phyloP scores from a whole-genome alignment of 2,329 filamentous ascomycete species.

The Dothideomycetes sp. region DNA sequence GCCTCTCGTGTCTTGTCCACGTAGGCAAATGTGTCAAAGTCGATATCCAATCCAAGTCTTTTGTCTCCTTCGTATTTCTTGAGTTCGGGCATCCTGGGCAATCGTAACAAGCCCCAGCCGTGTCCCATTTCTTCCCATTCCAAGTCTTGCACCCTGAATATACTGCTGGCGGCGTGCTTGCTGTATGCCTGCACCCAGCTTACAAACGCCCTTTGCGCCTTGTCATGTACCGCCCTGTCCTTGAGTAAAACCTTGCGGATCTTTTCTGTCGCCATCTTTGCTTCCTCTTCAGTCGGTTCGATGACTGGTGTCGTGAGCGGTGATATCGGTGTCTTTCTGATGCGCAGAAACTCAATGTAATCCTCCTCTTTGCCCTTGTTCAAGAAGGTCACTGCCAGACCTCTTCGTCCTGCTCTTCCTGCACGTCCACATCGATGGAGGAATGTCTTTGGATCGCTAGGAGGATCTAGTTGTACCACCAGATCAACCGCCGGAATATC shows the following conservation, averaged over 20 bases:
- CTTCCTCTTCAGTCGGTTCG: conserved; percentile 47
- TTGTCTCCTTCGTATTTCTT: conserved; percentile 38
- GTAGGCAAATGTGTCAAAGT: conserved; percentile 34
- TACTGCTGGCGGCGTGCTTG: conserved; percentile 83
- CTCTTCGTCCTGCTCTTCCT: conserved; percentile 57
- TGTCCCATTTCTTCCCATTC: conserved; percentile 76
- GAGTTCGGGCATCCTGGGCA: conserved; percentile 88
- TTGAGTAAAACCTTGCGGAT: conserved; percentile 52
- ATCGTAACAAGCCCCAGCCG: conserved; percentile 75
- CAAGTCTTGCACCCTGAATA: conserved; percentile 73
- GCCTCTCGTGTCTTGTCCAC: conserved; percentile 38
- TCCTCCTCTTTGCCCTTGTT: conserved; percentile 80
- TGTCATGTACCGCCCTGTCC: conserved; percentile 68
- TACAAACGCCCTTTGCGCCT: conserved; percentile 84
- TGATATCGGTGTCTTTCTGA: conserved; percentile 75
- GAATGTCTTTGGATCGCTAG: conserved; percentile 78
- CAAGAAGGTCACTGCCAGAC: conserved; percentile 76
- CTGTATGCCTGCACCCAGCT: conserved; percentile 87
- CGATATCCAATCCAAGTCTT: conserved; percentile 29
- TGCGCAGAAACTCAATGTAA: conserved; percentile 76
- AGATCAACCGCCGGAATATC: conserved; percentile 89
- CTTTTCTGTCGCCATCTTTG: conserved; percentile 44
- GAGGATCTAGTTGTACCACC: conserved; percentile 79
- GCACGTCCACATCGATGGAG: conserved; percentile 57
- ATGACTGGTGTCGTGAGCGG: conserved; percentile 48